Percentiles rank a stretch among this genome's conserved stretches.
These are phyloP conservation scores for Spiromastix sp. DNA, from an alignment of 2,329 filamentous ascomycete genomes.

Conservation along the genomic window DNA sequence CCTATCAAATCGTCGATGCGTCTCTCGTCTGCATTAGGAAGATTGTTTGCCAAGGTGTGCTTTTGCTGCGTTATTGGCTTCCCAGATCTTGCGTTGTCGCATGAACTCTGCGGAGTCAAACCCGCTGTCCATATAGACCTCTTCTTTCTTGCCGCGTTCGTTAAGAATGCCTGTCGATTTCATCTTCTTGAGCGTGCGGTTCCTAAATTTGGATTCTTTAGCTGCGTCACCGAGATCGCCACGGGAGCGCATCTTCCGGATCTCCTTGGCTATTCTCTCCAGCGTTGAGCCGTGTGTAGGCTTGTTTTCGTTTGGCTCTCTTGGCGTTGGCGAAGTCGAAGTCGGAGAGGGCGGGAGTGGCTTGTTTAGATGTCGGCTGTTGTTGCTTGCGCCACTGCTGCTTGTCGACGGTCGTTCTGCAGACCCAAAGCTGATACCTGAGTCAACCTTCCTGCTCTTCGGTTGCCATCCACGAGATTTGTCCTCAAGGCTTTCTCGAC, in stretches of 20 bases:
- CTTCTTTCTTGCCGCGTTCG: conserved; percentile 16
- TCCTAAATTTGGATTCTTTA: conserved; percentile 15
- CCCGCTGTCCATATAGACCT: conserved; percentile 22
- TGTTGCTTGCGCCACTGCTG: conserved; percentile 20
- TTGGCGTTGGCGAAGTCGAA: not conserved
- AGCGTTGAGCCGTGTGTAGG: conserved; percentile 38
- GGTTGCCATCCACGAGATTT: conserved; percentile 21
- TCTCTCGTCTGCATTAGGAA: too few relatives aligned
- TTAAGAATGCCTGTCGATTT: conserved; percentile 22
- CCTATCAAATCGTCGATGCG: too few relatives aligned
- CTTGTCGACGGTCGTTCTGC: conserved; percentile 27
- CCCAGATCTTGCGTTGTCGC: conserved; percentile 37
- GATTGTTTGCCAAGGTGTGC: too few relatives aligned
- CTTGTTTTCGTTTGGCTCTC: conserved; percentile 15
- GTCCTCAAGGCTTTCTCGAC: conserved; percentile 29
- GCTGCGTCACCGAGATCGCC: conserved; percentile 39
- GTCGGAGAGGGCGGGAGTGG: conserved; percentile 30
- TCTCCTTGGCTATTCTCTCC: conserved; percentile 49
- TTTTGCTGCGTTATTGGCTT: conserved; percentile 32
- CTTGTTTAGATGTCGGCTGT: conserved; percentile 22
- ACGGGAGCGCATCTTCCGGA: conserved; percentile 48
- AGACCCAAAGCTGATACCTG: conserved; percentile 50
- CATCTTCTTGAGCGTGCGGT: conserved; percentile 23
- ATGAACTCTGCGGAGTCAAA: conserved; percentile 43
- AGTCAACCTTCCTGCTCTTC: conserved; percentile 50